These are phyloP conservation scores for Hypoxylon crocopeplum DNA, from an alignment of 495 filamentous ascomycete species.

Conservation along the genomic window DNA sequence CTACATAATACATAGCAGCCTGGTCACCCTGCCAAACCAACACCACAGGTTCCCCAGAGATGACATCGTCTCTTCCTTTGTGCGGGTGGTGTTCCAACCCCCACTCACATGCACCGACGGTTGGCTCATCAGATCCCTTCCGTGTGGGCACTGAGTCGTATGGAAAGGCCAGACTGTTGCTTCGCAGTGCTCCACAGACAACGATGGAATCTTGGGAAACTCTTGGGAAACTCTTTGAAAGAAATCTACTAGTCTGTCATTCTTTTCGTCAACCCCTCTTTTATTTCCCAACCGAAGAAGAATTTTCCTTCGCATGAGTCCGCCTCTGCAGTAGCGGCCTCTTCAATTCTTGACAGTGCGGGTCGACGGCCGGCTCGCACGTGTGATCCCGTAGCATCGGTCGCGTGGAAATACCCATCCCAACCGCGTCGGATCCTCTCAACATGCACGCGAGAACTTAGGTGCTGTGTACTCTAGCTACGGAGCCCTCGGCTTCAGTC, in stretches of 20 bases:
- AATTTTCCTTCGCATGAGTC: constrained; percentile 32
- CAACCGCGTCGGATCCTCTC: constrained; percentile 27
- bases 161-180: constrained; percentile 14
- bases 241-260: constrained; percentile 2
- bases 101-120: constrained; percentile 20
- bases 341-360: constrained; percentile 13
- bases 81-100: constrained; percentile 13
- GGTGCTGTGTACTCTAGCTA: neutral
- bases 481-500: neutral
- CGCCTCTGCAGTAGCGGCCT: constrained; percentile 27
- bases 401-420: constrained; percentile 26
- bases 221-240: constrained; percentile 7
- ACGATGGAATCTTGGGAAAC: constrained; percentile 18
- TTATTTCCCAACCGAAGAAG: constrained; percentile 17
- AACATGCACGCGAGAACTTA: constrained; percentile 10
- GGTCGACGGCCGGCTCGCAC: constrained; percentile 20
- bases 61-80: constrained; percentile 5
- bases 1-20: neutral
- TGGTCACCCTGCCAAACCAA: constrained; percentile 7
- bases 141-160: constrained; percentile 12
- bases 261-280: constrained; percentile 26
- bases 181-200: constrained; percentile 24
- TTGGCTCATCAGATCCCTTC: constrained; percentile 21
- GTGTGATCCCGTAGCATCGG: constrained; percentile 23
- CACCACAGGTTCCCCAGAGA: constrained; percentile 10